Evolutionary conservation across 441 rosid species (phyloP).

Genomic region (Populus hybrid): DNA sequence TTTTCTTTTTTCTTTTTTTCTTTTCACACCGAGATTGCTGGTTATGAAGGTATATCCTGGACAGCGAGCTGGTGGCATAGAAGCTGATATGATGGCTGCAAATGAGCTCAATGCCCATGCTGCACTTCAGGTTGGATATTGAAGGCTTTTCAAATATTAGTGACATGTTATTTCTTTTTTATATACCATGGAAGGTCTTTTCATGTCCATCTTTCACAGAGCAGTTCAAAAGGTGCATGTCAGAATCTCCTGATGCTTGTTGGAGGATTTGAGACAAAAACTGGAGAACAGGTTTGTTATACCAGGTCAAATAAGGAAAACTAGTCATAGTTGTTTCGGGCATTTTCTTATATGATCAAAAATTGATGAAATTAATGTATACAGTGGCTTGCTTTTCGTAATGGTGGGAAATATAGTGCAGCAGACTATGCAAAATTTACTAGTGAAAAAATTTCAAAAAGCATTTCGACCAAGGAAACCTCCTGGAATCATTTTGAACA

Average conservation of each 20-base stretch:
- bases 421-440: constrained; percentile 70
- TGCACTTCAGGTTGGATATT: constrained; percentile 67
- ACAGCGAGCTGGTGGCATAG: constrained; percentile 67
- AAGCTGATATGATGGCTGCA: constrained; percentile 98
- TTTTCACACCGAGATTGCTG: not conserved
- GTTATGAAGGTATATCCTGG: constrained; percentile 87
- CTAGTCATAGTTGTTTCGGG: constrained; percentile 5
- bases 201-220: constrained; percentile 35
- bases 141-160: not conserved
- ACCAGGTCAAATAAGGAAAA: constrained; percentile 17
- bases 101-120: constrained; percentile 87
- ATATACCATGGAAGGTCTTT: constrained; percentile 8
- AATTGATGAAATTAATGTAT: constrained; percentile 23
- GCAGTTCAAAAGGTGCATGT: constrained; percentile 50
- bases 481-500: constrained; percentile 67
- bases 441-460: constrained; percentile 55
- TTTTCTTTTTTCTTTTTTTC: no score
- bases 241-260: constrained; percentile 65
- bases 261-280: constrained; percentile 88
- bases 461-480: constrained; percentile 28
- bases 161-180: not conserved
- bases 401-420: constrained; percentile 79
- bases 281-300: constrained; percentile 81
- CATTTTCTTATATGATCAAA: constrained; percentile 16
- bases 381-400: constrained; percentile 94